Conservation (phyloP, 2,329 filamentous ascomycete genomes). For the Phoma herbarum region DNA sequence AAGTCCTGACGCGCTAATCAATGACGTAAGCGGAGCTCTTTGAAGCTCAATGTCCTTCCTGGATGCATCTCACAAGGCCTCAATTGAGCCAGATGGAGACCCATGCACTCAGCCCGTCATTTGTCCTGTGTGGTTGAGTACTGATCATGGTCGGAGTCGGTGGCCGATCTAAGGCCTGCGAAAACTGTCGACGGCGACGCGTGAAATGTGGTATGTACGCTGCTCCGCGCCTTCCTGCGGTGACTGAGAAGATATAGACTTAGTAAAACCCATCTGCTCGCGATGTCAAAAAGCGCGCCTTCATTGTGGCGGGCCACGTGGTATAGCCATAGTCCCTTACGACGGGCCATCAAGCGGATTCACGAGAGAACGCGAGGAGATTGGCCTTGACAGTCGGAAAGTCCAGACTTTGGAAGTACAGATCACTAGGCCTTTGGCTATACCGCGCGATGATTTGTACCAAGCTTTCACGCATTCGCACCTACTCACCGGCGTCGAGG, state of each 20-base stretch:
- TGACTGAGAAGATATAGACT: not conserved
- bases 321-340: not conserved
- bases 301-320: not conserved
- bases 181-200: not conserved
- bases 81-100: not conserved
- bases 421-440: not conserved
- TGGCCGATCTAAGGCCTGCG: not conserved
- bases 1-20: not conserved
- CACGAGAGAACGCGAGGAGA: not conserved
- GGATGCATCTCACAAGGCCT: not conserved
- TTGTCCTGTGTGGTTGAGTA: not conserved
- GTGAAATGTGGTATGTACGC: not conserved
- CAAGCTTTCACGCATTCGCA: not conserved
- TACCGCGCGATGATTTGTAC: not conserved
- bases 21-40: not conserved
- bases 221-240: not conserved
- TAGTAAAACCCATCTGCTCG: not conserved
- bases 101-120: not conserved
- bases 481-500: not conserved
- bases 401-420: not conserved
- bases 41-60: not conserved
- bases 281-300: not conserved
- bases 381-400: not conserved
- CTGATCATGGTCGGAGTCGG: not conserved
- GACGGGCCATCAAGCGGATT: not conserved